Evolutionary conservation across 1,139 yeast species (phyloP), one percentile per base, ranked within the genome.

Genomic region (Debaryomyces robertsiae): DNA sequence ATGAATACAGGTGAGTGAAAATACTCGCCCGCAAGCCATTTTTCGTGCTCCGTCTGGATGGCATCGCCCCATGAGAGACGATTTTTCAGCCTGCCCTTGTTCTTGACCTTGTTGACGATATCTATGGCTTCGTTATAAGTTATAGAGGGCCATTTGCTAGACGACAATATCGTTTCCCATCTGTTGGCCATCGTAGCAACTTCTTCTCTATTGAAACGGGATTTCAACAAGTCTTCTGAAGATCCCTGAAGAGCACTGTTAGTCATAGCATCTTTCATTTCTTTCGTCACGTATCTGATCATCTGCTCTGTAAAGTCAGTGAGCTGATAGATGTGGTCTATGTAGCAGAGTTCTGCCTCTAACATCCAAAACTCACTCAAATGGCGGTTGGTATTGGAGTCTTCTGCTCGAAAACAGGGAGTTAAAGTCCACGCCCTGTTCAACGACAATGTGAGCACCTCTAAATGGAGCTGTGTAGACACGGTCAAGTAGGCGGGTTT

Each of bases 331-430:
- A 90, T 73, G 10, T 68, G 61, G 9, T 76, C 72, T 2, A 85
- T 65, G 58, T 86, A 86, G 10, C 90, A 81, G 23, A 90, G 61
- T 57, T 94, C 99, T 0, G 91, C 95, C 61, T 94, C 99, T 3
- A 93, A 66, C 97, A 94, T 91, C 97, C 98, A 93, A 61, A 94
- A 94, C 60, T 94, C 99, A 46, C 94, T 79, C 47, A 94, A 65
- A 59, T 94, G 99, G 36, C 98, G 75, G 52, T 82, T 87, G 0
- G 99, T 94, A 53, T 89, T 90, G 39, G 96, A 86, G 38, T 78
- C 78, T 57, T 94, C 99, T 0, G 98, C 98, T 46, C 99, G 70
- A 58, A 94, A 94, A 45, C 96, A 89, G 1, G 98, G 98, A 0
- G 91, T 74, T 35, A 93, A 59, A 0, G 95, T 82, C 95, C 96